These are phyloP conservation scores for Parasitella parasitica DNA, from an alignment of 371 early-diverging fungal species.

Conservation along the genomic window DNA sequence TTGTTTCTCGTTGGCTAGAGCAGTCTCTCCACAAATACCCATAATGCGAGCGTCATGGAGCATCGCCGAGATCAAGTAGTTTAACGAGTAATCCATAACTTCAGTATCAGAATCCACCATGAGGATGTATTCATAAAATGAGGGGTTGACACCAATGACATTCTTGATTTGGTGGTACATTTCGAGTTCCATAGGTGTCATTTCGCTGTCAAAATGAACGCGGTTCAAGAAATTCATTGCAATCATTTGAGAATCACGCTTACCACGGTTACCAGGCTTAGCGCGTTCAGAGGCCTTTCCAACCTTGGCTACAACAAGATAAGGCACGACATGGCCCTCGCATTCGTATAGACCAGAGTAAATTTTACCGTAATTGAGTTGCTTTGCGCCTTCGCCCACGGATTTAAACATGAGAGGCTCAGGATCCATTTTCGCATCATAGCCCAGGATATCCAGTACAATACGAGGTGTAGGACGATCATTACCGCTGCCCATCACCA, in stretches of 20 bases:
- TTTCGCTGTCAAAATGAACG: conserved; percentile 88
- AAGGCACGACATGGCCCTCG: conserved; percentile 85
- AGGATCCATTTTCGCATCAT: conserved; percentile 79
- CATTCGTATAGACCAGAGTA: conserved; percentile 94
- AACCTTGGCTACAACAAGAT: conserved; percentile 90
- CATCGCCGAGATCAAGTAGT: conserved; percentile 79
- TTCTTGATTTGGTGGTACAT: conserved; percentile 92
- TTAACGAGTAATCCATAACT: conserved; percentile 75
- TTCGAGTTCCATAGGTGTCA: conserved; percentile 88
- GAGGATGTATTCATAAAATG: conserved; percentile 88
- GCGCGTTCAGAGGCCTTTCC: conserved; percentile 75
- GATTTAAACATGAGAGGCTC: conserved; percentile 89
- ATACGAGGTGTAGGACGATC: conserved; percentile 96
- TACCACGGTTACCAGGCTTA: conserved; percentile 96
- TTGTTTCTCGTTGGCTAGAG: conserved; percentile 82
- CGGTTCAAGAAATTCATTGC: conserved; percentile 96
- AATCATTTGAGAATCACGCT: conserved; percentile 98
- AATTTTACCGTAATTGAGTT: conserved; percentile 94
- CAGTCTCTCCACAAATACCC: conserved; percentile 94
- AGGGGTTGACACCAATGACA: conserved; percentile 85
- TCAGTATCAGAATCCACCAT: conserved; percentile 97
- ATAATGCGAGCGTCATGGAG: conserved; percentile 81
- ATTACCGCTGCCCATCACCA: conserved; percentile 94
- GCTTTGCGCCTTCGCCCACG: conserved; percentile 83
- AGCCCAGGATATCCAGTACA: conserved; percentile 89